Evolutionary conservation across 2,329 filamentous ascomycete genomes (phyloP).

Genomic region (Claviceps lovelessii): DNA sequence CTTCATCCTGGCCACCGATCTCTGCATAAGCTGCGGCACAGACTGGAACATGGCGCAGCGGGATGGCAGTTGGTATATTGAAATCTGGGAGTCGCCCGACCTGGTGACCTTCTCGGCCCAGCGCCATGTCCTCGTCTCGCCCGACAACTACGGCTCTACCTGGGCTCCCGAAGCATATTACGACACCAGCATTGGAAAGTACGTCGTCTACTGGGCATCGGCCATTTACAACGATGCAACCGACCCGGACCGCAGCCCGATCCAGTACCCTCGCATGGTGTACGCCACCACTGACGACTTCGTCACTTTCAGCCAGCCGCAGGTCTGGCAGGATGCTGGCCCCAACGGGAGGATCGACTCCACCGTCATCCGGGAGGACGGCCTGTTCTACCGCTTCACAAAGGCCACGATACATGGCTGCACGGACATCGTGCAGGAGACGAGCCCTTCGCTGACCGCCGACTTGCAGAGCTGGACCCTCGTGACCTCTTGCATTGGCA

Average conservation of each 20-base stretch:
- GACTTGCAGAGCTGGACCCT: not conserved
- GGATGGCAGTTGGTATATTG: not conserved
- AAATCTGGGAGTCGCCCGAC: not conserved
- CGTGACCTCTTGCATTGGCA: not conserved
- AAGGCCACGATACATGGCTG: not conserved
- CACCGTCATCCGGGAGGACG: not conserved
- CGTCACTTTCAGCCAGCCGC: not conserved
- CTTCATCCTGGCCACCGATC: not conserved
- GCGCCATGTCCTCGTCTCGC: not conserved
- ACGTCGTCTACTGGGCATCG: not conserved
- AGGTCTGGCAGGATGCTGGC: not conserved
- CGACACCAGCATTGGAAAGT: not conserved
- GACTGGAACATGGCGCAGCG: not conserved
- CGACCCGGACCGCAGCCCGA: not conserved
- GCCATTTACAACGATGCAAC: not conserved
- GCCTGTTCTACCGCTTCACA: not conserved
- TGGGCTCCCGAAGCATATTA: not conserved
- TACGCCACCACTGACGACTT: not conserved
- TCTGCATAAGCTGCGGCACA: not conserved
- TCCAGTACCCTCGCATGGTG: not conserved
- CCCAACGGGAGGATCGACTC: not conserved
- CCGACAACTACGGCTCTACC: not conserved
- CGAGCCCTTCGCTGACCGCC: not conserved
- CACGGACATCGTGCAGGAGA: not conserved
- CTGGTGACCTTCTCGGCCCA: not conserved